Base-by-base conservation (phyloP, 352 stramenopile species). In the Hyaloperonospora brassicae region DNA sequence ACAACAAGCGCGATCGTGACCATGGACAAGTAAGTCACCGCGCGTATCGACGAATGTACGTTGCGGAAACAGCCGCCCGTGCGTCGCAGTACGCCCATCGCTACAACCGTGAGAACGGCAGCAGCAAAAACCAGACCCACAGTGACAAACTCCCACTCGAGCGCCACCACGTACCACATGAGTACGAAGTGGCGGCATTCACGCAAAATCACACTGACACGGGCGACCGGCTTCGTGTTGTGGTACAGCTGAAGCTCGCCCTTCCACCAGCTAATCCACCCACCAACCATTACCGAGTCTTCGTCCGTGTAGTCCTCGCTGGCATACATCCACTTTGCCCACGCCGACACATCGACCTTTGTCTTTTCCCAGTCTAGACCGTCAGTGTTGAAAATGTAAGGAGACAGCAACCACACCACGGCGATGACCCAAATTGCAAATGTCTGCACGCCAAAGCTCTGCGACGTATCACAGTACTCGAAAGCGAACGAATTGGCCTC, bases 311-410 rank as follows among this genome's bases (percentile, higher is more conserved):
- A 89, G 24, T 72, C 48, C 49, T 88, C 78, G 0, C 66, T 27
- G 13, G 80, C 82, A 47, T 88, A 93, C 81, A 92, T 92, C 81
- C 81, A 92, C 62, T 79, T 82, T 10, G 66, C 66, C 81, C 81
- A 92, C 1, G 76, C 74, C 21, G 52, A 55, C 22, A 89, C 77
- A 58, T 92, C 81, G 4, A 73, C 76, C 62, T 92, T 92, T 0
- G 81, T 88, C 63, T 92, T 92, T 47, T 89, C 76, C 71, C 78
- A 92, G 39, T 92, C 81, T 1, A 92, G 59, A 21, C 81, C 81
- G 36, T 92, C 81, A n/a, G 79, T 88, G 64, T 92, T 92, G 66
- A 92, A 92, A 39, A 92, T 74, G 60, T 87, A 92, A 13, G 81
- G 81, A 23, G 79, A 82, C 34, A 89, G 49, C 6, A 92, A 44